These are phyloP conservation scores for Omphalotus guepiniiformis DNA, from an alignment of 768 basidiomycete genomes.

Conservation along the genomic window DNA sequence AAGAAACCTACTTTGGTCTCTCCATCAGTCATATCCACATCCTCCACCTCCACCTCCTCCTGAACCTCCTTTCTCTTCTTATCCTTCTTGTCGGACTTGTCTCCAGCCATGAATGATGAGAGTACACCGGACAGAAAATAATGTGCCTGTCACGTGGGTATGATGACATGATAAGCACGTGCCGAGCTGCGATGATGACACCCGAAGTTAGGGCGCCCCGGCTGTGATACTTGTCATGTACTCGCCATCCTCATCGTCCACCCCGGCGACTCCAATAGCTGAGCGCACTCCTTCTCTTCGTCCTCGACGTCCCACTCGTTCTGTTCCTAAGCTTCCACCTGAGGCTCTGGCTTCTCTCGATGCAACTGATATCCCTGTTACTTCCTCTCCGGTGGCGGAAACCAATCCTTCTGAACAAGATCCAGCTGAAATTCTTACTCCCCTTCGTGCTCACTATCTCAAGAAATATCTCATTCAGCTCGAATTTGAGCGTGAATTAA, in stretches of 20 bases:
- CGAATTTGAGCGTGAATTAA: slow-evolving; percentile 79
- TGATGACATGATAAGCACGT: not conserved
- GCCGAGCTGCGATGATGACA: not conserved
- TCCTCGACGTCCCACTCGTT: slow-evolving; percentile 9
- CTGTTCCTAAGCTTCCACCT: slow-evolving; percentile 4
- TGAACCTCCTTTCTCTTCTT: slow-evolving; percentile 57
- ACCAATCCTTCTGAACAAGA: slow-evolving; percentile 4
- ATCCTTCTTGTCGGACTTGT: slow-evolving; percentile 73
- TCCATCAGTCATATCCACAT: slow-evolving; percentile 47
- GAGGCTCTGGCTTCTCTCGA: not conserved
- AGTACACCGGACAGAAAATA: not conserved
- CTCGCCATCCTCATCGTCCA: slow-evolving; percentile 1
- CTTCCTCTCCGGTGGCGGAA: slow-evolving; percentile 13
- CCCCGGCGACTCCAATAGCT: not conserved
- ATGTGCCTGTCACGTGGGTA: not conserved
- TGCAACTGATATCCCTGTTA: not conserved
- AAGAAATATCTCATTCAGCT: slow-evolving; percentile 93
- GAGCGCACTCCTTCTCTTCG: slow-evolving; percentile 2
- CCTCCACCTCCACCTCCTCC: slow-evolving; percentile 30
- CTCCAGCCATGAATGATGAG: slow-evolving; percentile 53
- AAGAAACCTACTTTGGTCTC: slow-evolving; percentile 28
- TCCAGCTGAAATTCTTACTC: slow-evolving; percentile 50
- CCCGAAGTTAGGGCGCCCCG: not conserved
- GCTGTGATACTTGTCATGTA: not conserved
- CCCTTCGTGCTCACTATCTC: slow-evolving; percentile 94